Evolutionary conservation across 2,329 filamentous ascomycete genomes (phyloP).

Genomic region (Pseudocercospora pini-densiflorae): DNA sequence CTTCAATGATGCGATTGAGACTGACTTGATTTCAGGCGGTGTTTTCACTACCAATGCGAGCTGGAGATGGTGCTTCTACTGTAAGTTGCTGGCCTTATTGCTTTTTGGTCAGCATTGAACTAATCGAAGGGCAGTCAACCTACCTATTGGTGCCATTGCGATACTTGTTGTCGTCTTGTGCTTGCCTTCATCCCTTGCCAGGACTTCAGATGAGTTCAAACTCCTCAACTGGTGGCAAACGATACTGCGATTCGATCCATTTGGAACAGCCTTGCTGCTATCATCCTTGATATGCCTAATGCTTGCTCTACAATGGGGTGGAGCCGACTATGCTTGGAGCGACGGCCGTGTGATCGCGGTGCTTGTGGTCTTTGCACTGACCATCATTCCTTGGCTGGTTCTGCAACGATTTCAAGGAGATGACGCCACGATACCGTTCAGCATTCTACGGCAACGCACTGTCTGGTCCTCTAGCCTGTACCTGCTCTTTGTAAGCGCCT

Average conservation of each 20-base stretch:
- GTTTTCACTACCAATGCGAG: slow-evolving; percentile 50
- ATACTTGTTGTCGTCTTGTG: slow-evolving; percentile 36
- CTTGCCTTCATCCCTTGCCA: slow-evolving; percentile 35
- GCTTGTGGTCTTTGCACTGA: slow-evolving; percentile 37
- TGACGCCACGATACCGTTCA: slow-evolving; percentile 21
- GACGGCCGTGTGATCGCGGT: slow-evolving; percentile 47
- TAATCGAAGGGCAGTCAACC: slow-evolving; percentile 44
- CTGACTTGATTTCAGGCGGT: slow-evolving; percentile 49
- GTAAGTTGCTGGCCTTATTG: slow-evolving; percentile 55
- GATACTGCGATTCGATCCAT: slow-evolving; percentile 46
- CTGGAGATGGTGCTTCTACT: slow-evolving; percentile 59
- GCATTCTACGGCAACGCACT: slow-evolving; percentile 19
- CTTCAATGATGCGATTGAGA: neutral
- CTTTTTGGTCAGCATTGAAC: slow-evolving; percentile 28
- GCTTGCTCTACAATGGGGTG: slow-evolving; percentile 53
- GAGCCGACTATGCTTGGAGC: slow-evolving; percentile 39
- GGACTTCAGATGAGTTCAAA: slow-evolving; percentile 52
- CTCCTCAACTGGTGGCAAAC: slow-evolving; percentile 8
- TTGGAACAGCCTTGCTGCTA: slow-evolving; percentile 44
- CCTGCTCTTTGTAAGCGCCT: slow-evolving; percentile 13
- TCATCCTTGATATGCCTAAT: slow-evolving; percentile 48
- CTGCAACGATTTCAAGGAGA: slow-evolving; percentile 24
- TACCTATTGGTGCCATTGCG: slow-evolving; percentile 51
- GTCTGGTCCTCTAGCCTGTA: slow-evolving; percentile 20
- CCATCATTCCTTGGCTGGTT: slow-evolving; percentile 18